phyloP scores from a whole-genome alignment of 257 asterid genomes.

The Catharanthus roseus region DNA sequence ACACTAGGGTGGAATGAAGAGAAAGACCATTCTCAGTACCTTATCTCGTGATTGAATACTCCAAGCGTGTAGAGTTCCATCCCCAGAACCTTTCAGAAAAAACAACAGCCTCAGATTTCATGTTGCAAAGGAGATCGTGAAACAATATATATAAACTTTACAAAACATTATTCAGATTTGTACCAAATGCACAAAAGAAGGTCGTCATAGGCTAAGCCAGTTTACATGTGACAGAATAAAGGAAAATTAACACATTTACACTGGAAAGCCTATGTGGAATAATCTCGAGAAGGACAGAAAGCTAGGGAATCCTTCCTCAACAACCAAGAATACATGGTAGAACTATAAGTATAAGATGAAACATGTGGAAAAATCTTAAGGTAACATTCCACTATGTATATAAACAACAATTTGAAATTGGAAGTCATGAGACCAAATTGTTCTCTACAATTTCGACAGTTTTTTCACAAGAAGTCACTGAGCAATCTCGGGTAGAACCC shows the following conservation, averaged over 20 bases:
- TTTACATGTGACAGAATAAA: background rate
- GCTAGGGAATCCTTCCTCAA: background rate
- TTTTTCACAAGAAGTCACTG: background rate
- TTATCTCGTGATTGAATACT: constrained; percentile 57
- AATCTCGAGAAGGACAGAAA: background rate
- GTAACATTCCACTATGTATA: background rate
- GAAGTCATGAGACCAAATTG: background rate
- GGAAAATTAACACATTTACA: background rate
- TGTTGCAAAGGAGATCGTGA: background rate
- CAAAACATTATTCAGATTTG: background rate
- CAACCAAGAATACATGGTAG: background rate
- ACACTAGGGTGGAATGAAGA: background rate
- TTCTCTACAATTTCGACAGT: background rate
- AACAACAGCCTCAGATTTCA: constrained; percentile 5
- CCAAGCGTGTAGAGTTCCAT: constrained; percentile 87
- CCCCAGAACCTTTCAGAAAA: constrained; percentile 77
- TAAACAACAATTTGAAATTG: background rate
- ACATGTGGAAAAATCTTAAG: background rate
- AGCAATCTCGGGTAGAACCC: background rate
- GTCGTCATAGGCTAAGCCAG: background rate
- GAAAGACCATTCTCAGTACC: constrained; percentile 28
- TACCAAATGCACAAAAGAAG: background rate
- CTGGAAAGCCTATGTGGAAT: background rate
- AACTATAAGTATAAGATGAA: background rate
- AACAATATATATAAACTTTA: background rate